A percentile compares a stretch with the other conserved stretches of the same genome.
phyloP scores from a whole-genome alignment of 345 rosid genomes.

The Lumnitzera littorea region DNA sequence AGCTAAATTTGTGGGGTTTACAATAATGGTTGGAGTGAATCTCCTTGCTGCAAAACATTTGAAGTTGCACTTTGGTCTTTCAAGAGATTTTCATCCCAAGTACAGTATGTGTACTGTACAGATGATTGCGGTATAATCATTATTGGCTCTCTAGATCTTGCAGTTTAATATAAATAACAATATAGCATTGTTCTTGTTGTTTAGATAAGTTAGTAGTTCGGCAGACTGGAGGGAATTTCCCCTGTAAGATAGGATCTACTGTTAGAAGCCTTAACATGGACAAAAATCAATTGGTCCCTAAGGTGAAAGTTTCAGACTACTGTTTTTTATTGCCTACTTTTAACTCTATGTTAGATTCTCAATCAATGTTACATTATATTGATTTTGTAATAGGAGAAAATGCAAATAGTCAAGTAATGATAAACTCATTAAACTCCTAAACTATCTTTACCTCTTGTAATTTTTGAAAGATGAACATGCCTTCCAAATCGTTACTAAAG shows the following conservation, averaged over 20 bases:
- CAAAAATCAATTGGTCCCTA: conserved; percentile 28
- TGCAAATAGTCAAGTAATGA: too few species aligned
- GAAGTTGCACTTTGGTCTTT: conserved; percentile 51
- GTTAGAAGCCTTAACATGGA: conserved; percentile 35
- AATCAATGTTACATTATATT: too few species aligned
- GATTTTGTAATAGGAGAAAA: too few species aligned
- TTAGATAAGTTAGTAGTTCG: conserved; percentile 43
- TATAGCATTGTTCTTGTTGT: conserved; percentile 2
- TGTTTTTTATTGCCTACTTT: background rate
- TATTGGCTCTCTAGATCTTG: background rate
- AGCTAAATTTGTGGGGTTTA: too few species aligned
- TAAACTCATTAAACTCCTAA: too few species aligned
- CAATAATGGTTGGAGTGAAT: conserved; percentile 50
- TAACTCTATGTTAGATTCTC: background rate
- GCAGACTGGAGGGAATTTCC: conserved; percentile 35
- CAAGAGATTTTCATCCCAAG: conserved; percentile 57
- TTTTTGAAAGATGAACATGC: too few species aligned
- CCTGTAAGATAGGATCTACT: conserved; percentile 34
- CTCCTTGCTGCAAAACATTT: conserved; percentile 31
- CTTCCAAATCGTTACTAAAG: too few species aligned
- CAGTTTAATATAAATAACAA: background rate
- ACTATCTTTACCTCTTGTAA: too few species aligned
- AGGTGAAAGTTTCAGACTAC: conserved; percentile 29
- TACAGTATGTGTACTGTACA: too few species aligned
- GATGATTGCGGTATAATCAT: background rate